Evolutionary conservation across 306 rosid genomes (phyloP).

Genomic region (Mimosa pudica): DNA sequence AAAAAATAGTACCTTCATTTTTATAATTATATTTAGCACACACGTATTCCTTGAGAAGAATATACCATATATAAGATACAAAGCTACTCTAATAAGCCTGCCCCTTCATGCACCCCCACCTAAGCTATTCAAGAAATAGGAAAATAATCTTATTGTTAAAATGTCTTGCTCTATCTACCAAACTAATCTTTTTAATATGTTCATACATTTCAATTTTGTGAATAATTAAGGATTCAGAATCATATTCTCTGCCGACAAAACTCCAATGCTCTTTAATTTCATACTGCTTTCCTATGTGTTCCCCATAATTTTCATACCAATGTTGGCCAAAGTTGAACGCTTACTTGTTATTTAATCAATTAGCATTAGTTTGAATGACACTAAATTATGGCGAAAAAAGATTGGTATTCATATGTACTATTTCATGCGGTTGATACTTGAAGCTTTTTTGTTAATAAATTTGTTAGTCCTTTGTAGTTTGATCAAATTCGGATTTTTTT

Average conservation of each 20-base stretch:
- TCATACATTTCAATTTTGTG: not conserved
- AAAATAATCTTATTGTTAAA: slow-evolving; percentile 50
- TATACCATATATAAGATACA: slow-evolving; percentile 32
- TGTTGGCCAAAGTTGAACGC: not conserved
- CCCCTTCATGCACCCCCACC: slow-evolving; percentile 66
- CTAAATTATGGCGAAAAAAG: not conserved
- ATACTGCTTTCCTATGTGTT: slow-evolving; percentile 1
- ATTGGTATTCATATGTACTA: slow-evolving; percentile 18
- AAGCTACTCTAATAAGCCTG: slow-evolving; percentile 13
- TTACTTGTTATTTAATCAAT: not conserved
- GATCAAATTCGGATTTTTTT: no score
- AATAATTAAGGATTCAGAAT: not conserved
- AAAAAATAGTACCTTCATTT: not conserved
- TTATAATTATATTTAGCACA: slow-evolving; percentile 14
- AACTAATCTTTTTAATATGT: slow-evolving; percentile 27
- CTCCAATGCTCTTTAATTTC: not conserved
- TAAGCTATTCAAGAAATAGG: slow-evolving; percentile 30
- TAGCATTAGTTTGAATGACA: not conserved
- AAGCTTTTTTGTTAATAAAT: not conserved
- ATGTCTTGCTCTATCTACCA: slow-evolving; percentile 58
- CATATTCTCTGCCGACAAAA: slow-evolving; percentile 53
- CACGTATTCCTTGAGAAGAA: slow-evolving; percentile 55
- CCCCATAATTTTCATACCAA: not conserved
- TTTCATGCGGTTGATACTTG: slow-evolving; percentile 27
- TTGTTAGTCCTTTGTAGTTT: no score